Conservation (phyloP, 257 asterid species). For the Penstemon eatonii region DNA sequence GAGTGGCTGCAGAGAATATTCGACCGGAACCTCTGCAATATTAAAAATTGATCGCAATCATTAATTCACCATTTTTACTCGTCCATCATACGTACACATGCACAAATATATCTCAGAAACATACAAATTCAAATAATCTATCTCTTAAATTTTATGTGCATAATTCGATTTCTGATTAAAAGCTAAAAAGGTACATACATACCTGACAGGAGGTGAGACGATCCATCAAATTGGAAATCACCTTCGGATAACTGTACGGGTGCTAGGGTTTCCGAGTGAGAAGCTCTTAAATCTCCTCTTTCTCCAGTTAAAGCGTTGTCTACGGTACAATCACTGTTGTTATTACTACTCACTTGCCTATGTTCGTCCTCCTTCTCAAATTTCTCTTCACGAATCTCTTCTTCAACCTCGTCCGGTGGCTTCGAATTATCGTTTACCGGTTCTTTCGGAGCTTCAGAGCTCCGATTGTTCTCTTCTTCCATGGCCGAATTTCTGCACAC, state of each 20-base stretch:
- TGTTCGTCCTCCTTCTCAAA: constrained; percentile 30
- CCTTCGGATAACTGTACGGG: constrained; percentile 26
- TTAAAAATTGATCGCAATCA: constrained; percentile 29
- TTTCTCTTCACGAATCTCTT: constrained; percentile 27
- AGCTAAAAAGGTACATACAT: background rate
- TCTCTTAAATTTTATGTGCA: background rate
- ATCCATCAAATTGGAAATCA: constrained; percentile 37
- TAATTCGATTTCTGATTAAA: too few relatives aligned
- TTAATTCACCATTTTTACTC: constrained; percentile 13
- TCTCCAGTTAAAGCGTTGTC: constrained; percentile 19
- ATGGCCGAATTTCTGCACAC: constrained; percentile 39
- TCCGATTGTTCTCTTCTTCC: constrained; percentile 41
- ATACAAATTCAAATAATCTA: background rate
- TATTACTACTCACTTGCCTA: constrained; percentile 31
- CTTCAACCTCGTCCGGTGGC: constrained; percentile 22
- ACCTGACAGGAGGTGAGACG: constrained; percentile 50
- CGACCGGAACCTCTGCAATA: constrained; percentile 67
- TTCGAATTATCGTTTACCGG: constrained; percentile 24
- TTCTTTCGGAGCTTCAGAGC: constrained; percentile 24
- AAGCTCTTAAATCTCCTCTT: constrained; percentile 30
- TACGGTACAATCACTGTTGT: constrained; percentile 29
- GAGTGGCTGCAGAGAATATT: constrained; percentile 50
- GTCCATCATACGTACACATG: constrained; percentile 12
- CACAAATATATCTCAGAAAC: constrained; percentile 3
- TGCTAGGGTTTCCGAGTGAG: constrained; percentile 37